Base-by-base conservation (phyloP, 805 yeast species). In the Starmerella stigmatis region DNA sequence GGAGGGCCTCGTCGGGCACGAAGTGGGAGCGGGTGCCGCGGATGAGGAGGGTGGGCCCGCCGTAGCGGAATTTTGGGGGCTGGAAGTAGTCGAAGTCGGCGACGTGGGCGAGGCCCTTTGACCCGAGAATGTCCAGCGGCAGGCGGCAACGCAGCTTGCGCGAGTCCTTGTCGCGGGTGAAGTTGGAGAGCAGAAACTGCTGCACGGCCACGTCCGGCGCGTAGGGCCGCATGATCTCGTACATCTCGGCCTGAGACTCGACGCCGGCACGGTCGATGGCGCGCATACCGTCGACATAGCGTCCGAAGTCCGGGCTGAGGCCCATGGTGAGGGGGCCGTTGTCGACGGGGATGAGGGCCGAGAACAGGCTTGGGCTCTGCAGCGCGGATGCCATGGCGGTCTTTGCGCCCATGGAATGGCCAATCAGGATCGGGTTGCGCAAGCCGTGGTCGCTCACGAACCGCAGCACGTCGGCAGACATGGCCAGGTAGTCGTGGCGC, bases 331-430 rank as follows among this genome's bases (percentile, higher is more conserved):
- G 75, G 0, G 98, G 97, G 0, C 96, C 85, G 60, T 88, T 89
- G 57, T 89, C 98, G 6, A 92, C 94, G 5, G 86, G 67, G 4
- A 88, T 74, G 38, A 86, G 56, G 64, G 78, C 69, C 12, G 74
- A 68, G 5, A 79, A 77, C 10, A 78, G 54, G 0, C 74, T 72
- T 0, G 88, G 89, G n/a, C 53, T 40, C 41, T 86, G 68, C 47
- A 92, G 65, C 0, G 85, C 79, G 5, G 82, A 68, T 0, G 92
- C 86, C 96, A 89, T 88, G 5, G 81, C 96, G 0, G 89, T 74
- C 58, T 89, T 88, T 4, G 94, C 98, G 6, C 98, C 98, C 72
- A 68, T 68, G 4, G 72, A 68, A 46, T 68, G 72, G 27, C 72
- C 72, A 26, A 68, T 61, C 15, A 68, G 44, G 11, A 60, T 51